These are phyloP conservation scores for Skeletonema marinoi DNA, from an alignment of 108 stramenopile genomes.

Conservation along the genomic window DNA sequence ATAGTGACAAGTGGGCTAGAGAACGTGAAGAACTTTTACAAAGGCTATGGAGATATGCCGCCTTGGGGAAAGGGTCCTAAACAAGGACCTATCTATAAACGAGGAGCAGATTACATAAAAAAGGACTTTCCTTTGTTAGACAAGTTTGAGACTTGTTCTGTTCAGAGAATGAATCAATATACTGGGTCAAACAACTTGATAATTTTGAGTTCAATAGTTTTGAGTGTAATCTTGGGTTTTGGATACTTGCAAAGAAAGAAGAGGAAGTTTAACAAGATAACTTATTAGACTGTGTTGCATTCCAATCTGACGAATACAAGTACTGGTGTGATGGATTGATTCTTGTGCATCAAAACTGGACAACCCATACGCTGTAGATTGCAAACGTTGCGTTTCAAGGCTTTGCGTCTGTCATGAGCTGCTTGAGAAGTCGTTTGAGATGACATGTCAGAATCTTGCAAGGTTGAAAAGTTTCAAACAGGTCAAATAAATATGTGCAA, in stretches of 20 bases:
- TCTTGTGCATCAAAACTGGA: conserved; percentile 45
- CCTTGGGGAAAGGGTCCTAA: conserved; percentile 56
- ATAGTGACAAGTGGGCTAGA: conserved; percentile 69
- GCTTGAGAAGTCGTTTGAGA: conserved; percentile 41
- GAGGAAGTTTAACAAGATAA: conserved; percentile 10
- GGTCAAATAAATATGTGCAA: neutral
- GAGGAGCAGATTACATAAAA: conserved; percentile 38
- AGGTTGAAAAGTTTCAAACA: conserved; percentile 25
- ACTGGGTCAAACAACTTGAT: neutral
- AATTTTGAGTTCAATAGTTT: neutral
- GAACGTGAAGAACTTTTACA: conserved; percentile 63
- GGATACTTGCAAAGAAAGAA: conserved; percentile 1
- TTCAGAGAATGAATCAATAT: conserved; percentile 11
- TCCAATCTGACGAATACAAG: conserved; percentile 42
- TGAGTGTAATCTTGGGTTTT: neutral
- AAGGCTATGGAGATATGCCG: conserved; percentile 81
- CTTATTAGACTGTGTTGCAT: conserved; percentile 26
- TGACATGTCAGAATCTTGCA: conserved; percentile 20
- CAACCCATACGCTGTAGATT: conserved; percentile 35
- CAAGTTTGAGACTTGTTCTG: conserved; percentile 39
- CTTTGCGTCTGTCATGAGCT: conserved; percentile 33
- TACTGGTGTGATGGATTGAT: conserved; percentile 39
- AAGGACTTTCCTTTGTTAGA: conserved; percentile 50
- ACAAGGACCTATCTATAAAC: conserved; percentile 43
- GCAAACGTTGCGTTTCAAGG: conserved; percentile 43